These are phyloP conservation scores for Porosira glacialis DNA, from an alignment of 352 stramenopile species.

Conservation along the genomic window DNA sequence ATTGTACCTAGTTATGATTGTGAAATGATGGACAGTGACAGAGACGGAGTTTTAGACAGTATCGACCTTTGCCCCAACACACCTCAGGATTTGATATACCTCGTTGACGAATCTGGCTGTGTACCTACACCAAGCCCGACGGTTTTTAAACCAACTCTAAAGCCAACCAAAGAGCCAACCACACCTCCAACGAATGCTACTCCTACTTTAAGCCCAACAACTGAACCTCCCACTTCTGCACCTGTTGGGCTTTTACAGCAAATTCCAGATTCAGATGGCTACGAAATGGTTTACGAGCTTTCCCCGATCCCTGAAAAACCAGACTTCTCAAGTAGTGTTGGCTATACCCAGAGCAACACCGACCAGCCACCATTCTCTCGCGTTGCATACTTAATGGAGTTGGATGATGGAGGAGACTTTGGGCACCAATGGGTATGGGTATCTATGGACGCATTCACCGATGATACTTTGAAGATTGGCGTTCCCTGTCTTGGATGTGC, in stretches of 20 bases:
- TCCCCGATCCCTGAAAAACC: neutral
- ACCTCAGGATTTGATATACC: neutral
- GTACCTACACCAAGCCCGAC: constrained; percentile 1
- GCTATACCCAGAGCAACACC: neutral
- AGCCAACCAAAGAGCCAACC: neutral
- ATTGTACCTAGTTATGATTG: constrained; percentile 12
- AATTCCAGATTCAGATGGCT: constrained; percentile 1
- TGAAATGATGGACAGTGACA: too few relatives aligned
- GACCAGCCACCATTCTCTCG: neutral
- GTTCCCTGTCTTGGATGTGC: neutral
- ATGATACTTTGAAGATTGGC: neutral
- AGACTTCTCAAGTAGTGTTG: neutral
- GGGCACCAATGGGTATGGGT: neutral
- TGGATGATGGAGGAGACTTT: too few relatives aligned
- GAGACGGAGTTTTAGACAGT: neutral
- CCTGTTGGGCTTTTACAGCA: neutral
- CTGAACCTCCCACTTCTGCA: too few relatives aligned
- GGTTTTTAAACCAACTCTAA: neutral
- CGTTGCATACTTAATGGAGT: neutral
- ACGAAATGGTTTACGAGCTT: neutral
- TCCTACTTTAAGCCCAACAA: too few relatives aligned
- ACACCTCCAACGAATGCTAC: neutral
- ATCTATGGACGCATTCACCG: neutral
- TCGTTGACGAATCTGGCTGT: neutral
- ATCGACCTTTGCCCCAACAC: neutral